Evolutionary conservation across 176 grass and related monocot species (phyloP), one percentile per base, ranked within the genome.

Genomic region (Saccharum officinarum): DNA sequence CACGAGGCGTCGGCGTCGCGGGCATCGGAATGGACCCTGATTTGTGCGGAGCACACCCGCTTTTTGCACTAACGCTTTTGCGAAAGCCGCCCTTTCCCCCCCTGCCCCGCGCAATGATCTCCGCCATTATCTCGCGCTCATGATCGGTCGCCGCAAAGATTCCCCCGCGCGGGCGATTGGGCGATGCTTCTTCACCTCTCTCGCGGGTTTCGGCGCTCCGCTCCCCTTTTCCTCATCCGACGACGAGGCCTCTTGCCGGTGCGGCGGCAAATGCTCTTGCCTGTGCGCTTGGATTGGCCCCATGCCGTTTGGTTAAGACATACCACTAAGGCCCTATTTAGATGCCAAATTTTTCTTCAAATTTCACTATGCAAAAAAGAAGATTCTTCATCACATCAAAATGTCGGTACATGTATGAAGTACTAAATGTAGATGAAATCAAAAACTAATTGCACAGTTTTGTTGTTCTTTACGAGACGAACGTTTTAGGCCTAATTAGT

Each of bases 61-160:
- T 70, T 80, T 45, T 38, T 11, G 7, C 12, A 1, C 20, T 10
- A 0, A 17, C 76, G 85, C 85, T 76, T 87, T 83, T 20, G 85
- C 80, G 5, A 91, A 91, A 91, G 89, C 80, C 69, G 17, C 7
- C 84, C 79, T 73, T 80, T 25, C 1, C 26, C 26, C 42, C 62
- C 14, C 14, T 45, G 20, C 23, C 7, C 30, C 52, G 25, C 25
- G 74, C 30, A 68, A 79, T 83, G 85, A 84, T 87, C 77, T 22
- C 37, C 57, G 49, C n/a, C 82, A 71, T 52, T 69, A 77, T 76
- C 83, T 41, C 69, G 20, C 39, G 52, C 67, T 86, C 84, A 75
- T 69, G 57, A 69, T 80, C 79, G 7, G 45, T 10, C 69, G 47
- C 80, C 69, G 4, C 47, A 2, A 5, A 75, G 80, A 87, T 87